These are phyloP conservation scores for Acer negundo DNA, from an alignment of 345 rosid species.

Conservation along the genomic window DNA sequence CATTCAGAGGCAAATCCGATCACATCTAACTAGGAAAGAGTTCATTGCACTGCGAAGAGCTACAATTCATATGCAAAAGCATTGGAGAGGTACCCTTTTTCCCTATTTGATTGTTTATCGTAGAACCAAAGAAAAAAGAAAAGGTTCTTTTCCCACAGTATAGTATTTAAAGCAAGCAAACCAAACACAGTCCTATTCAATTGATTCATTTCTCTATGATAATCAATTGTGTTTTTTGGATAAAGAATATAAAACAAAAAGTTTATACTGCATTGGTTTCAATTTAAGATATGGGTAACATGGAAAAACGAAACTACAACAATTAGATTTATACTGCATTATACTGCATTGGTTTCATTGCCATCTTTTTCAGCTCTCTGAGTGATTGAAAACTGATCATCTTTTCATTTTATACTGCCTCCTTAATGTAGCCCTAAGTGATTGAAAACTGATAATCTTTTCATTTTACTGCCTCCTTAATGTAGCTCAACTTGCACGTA, in stretches of 20 bases:
- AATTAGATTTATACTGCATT: no score
- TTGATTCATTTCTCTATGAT: background rate
- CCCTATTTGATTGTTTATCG: slow-evolving; percentile 18
- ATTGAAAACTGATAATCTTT: slow-evolving; percentile 2
- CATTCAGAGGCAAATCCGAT: slow-evolving; percentile 57
- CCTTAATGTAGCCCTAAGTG: slow-evolving; percentile 29
- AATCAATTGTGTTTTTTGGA: background rate
- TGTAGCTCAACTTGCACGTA: slow-evolving; percentile 60
- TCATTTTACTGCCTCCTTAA: slow-evolving; percentile 14
- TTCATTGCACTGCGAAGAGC: slow-evolving; percentile 46
- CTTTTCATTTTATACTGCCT: slow-evolving; percentile 2
- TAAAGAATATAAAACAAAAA: background rate
- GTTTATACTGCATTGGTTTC: background rate
- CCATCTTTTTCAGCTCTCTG: background rate
- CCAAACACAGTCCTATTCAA: background rate
- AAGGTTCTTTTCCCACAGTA: background rate
- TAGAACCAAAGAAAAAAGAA: slow-evolving; percentile 3
- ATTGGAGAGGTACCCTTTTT: slow-evolving; percentile 53
- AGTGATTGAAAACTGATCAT: background rate
- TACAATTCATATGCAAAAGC: slow-evolving; percentile 45
- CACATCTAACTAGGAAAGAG: slow-evolving; percentile 52
- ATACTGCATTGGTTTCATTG: no score
- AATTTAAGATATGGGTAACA: background rate
- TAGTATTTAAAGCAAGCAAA: background rate
- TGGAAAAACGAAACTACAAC: no score